These are phyloP conservation scores for Ceratocystis diversiconidia DNA, from an alignment of 2,329 filamentous ascomycete genomes.

Conservation along the genomic window DNA sequence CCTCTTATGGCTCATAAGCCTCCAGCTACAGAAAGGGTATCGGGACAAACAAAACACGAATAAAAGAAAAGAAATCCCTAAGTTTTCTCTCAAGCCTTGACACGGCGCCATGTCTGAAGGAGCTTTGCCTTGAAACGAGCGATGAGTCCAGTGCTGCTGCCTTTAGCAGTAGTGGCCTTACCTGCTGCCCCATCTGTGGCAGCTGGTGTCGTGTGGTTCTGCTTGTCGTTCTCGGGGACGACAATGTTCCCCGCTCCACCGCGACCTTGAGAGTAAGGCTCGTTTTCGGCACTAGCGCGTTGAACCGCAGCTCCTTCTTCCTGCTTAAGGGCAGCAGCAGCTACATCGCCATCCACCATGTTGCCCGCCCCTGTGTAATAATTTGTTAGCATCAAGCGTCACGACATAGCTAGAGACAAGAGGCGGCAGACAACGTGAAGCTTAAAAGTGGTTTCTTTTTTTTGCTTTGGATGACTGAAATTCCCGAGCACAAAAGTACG, in stretches of 20 bases:
- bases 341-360: slow-evolving; percentile 36
- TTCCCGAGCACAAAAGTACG: not conserved
- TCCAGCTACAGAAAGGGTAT: slow-evolving; percentile 2
- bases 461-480: too few relatives aligned
- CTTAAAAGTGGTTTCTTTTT: not conserved
- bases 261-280: slow-evolving; percentile 42
- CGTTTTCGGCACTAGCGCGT: slow-evolving; percentile 33
- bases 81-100: not conserved
- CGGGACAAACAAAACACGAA: slow-evolving; percentile 1
- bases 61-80: not conserved
- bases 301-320: slow-evolving; percentile 36
- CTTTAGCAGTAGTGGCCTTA: slow-evolving; percentile 37
- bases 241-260: slow-evolving; percentile 46
- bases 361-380: slow-evolving; percentile 39
- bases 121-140: slow-evolving; percentile 1
- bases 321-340: slow-evolving; percentile 32
- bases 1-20: not conserved
- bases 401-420: not conserved
- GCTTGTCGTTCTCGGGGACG: slow-evolving; percentile 24
- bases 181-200: slow-evolving; percentile 30
- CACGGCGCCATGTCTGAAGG: not conserved
- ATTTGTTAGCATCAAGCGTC: not conserved
- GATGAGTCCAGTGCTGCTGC: slow-evolving; percentile 3
- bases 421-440: not conserved
- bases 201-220: slow-evolving; percentile 22